Conservation (phyloP, 495 filamentous ascomycete species). For the Xylaria sp. region DNA sequence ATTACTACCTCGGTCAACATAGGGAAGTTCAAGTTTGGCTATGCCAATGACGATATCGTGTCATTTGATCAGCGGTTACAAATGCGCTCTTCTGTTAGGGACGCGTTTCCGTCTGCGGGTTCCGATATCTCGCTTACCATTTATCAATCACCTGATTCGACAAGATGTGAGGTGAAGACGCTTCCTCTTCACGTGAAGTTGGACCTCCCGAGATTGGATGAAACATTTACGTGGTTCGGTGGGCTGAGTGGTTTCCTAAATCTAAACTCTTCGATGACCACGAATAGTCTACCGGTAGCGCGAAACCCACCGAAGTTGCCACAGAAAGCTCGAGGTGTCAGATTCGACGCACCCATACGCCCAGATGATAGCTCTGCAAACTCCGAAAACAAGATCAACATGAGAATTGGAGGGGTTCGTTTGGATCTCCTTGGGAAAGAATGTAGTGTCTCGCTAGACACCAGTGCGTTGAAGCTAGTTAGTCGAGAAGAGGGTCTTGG, state of each 20-base stretch:
- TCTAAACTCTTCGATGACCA: slow-evolving; percentile 82
- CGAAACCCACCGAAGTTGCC: slow-evolving; percentile 46
- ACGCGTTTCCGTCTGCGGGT: slow-evolving; percentile 62
- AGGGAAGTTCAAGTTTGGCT: slow-evolving; percentile 75
- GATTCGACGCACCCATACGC: slow-evolving; percentile 67
- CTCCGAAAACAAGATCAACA: slow-evolving; percentile 71
- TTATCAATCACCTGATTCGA: slow-evolving; percentile 55
- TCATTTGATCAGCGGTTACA: slow-evolving; percentile 72
- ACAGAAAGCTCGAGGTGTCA: slow-evolving; percentile 67
- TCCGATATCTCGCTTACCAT: slow-evolving; percentile 71
- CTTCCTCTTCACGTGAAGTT: slow-evolving; percentile 78
- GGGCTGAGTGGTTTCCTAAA: slow-evolving; percentile 92
- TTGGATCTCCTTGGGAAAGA: slow-evolving; percentile 77
- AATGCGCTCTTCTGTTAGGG: slow-evolving; percentile 75
- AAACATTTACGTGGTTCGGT: slow-evolving; percentile 86
- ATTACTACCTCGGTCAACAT: slow-evolving; percentile 57
- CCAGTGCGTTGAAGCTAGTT: slow-evolving; percentile 80
- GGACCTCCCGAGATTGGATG: slow-evolving; percentile 83
- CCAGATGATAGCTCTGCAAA: slow-evolving; percentile 53
- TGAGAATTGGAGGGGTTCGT: slow-evolving; percentile 76
- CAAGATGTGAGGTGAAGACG: slow-evolving; percentile 76
- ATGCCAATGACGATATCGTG: slow-evolving; percentile 73
- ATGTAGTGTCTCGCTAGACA: slow-evolving; percentile 74
- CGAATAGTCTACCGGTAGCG: slow-evolving; percentile 64
- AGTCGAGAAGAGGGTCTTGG: slow-evolving; percentile 71